Evolutionary conservation across 768 basidiomycete genomes (phyloP).

Genomic region (Pisolithus marmoratus): DNA sequence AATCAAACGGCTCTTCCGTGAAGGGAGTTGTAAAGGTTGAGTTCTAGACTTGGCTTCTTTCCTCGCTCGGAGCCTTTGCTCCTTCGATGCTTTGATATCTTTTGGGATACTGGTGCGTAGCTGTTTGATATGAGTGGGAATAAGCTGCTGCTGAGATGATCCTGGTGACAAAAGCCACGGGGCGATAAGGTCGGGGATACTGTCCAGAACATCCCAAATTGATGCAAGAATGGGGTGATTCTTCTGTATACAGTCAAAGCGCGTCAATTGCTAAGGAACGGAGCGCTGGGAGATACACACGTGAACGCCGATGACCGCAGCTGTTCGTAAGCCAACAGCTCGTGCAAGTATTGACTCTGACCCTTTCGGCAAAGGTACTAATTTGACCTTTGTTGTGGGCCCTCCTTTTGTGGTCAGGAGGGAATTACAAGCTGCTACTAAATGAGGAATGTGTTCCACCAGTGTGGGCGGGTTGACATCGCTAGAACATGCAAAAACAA

Average conservation of each 20-base stretch:
- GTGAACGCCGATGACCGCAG: slow-evolving; percentile 60
- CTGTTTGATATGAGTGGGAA: slow-evolving; percentile 80
- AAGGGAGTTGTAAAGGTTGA: slow-evolving; percentile 7
- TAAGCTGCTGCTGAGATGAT: slow-evolving; percentile 25
- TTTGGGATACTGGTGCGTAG: slow-evolving; percentile 71
- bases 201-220: slow-evolving; percentile 37
- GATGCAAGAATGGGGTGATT: slow-evolving; percentile 33
- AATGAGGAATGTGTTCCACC: slow-evolving; percentile 68
- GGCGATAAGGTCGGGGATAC: slow-evolving; percentile 53
- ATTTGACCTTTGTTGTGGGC: slow-evolving; percentile 37
- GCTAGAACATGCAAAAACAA: slow-evolving; percentile 65
- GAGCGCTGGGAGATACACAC: slow-evolving; percentile 36
- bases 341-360: slow-evolving; percentile 59
- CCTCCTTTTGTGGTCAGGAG: slow-evolving; percentile 5
- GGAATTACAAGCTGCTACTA: slow-evolving; percentile 75
- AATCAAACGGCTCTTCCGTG: slow-evolving; percentile 18
- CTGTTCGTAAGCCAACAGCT: slow-evolving; percentile 59
- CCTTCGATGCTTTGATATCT: slow-evolving; percentile 71
- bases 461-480: slow-evolving; percentile 72
- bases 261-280: slow-evolving; percentile 4
- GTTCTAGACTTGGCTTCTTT: slow-evolving; percentile 37
- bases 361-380: slow-evolving; percentile 62
- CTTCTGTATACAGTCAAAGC: slow-evolving; percentile 24
- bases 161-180: slow-evolving; percentile 50
- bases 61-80: slow-evolving; percentile 45